phyloP scores from a whole-genome alignment of 768 basidiomycete genomes.

The Artomyces pyxidatus region DNA sequence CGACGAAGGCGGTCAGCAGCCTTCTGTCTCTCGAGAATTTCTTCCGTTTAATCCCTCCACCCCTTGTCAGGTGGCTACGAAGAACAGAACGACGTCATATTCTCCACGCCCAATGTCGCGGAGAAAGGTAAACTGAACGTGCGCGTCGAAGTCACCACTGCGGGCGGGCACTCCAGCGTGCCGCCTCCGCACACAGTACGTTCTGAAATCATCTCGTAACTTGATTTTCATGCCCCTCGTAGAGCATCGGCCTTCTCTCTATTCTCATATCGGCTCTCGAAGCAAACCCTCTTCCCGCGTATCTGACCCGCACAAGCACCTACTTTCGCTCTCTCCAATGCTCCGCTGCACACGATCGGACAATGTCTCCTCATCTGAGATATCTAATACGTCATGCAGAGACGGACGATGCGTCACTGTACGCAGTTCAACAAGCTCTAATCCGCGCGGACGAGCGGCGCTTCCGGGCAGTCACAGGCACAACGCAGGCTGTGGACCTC shows the following conservation, averaged over 20 bases:
- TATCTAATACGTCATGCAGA: conserved; percentile 18
- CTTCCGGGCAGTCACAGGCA: conserved; percentile 24
- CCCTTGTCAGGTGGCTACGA: conserved; percentile 13
- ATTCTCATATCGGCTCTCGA: background rate
- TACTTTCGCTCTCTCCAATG: conserved; percentile 32
- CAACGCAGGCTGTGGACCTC: conserved; percentile 39
- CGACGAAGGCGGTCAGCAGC: conserved; percentile 35
- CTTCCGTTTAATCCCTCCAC: conserved; percentile 24
- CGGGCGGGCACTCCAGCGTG: conserved; percentile 48
- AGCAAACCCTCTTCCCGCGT: conserved; percentile 3
- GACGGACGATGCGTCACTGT: conserved; percentile 17
- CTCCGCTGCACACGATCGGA: conserved; percentile 32
- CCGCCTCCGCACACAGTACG: conserved; percentile 46
- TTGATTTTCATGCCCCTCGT: background rate
- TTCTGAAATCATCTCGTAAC: background rate
- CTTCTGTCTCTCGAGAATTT: conserved; percentile 23
- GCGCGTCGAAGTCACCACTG: conserved; percentile 33
- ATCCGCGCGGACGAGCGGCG: conserved; percentile 17
- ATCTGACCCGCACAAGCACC: conserved; percentile 24
- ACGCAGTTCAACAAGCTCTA: conserved; percentile 24
- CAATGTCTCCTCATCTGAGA: conserved; percentile 23
- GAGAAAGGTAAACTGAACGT: conserved; percentile 40
- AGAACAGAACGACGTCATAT: conserved; percentile 13
- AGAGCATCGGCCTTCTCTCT: conserved; percentile 48
- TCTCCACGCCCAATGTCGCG: conserved; percentile 20